Evolutionary conservation across 2,329 filamentous ascomycete species (phyloP), one percentile per base, ranked within the genome.

Genomic region (Xylariaceae sp.): DNA sequence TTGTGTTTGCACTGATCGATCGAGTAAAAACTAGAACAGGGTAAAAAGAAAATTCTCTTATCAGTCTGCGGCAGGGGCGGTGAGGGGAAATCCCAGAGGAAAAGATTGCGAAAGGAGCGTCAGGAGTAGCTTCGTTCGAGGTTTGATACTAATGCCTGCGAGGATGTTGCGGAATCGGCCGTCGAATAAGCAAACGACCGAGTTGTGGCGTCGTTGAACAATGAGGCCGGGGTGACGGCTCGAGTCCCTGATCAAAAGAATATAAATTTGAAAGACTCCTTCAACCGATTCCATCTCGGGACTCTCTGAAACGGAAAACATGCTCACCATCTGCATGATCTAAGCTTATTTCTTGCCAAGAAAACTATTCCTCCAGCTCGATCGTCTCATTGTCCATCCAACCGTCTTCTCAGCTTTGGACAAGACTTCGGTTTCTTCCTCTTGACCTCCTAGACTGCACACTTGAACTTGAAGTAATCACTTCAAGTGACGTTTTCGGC

Each of bases 1-100:
- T 17, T 48, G 17, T 59, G 60, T 64, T 63, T 63, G 60, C 53
- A 37, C 45, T 47, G 34, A 45, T 58, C 34, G 51, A 51, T 41
- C 55, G 34, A 56, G 35, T 47, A 23, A 10, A 51, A 35, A 15
- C 17, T 34, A 30, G 6, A 51, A 35, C 34, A 51, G 23, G 34
- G 13, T 34, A 51, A 51, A 51, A n/a, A 15, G 11, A 35, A 51
- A 34, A 10, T 41, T 13, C 13, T 51, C 23, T 51, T 51, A 51
- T 51, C 49, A 35, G 23, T 5, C 47, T 10, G 18, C 18, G 10
- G 17, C 7, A 13, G 8, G 48, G 18, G 18, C 34, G 17, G 41
- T 51, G 49, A 35, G 49, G 18, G 17, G 11, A 23, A 15, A n/a
- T 17, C 5, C 3, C 5, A n/a, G 23, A 51, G 13, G 1, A n/a